These are phyloP conservation scores for Athelia sp. DNA, from an alignment of 1,284 basidiomycete species.

Conservation along the genomic window DNA sequence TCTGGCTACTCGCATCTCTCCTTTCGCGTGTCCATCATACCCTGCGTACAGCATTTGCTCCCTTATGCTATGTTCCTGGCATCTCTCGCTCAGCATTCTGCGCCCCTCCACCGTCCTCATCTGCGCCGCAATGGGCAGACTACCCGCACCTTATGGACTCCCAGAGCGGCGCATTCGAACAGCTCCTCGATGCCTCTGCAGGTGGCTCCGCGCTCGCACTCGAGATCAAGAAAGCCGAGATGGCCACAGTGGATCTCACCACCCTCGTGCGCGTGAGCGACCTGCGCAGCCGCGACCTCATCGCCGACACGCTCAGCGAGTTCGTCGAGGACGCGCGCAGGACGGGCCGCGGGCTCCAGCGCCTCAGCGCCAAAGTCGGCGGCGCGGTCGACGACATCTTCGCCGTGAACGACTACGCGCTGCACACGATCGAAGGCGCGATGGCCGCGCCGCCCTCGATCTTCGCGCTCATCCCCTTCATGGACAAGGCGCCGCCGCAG, in stretches of 20 bases:
- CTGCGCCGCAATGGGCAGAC: conserved; percentile 39
- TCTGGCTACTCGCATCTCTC: conserved; percentile 44
- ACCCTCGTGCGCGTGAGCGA: conserved; percentile 57
- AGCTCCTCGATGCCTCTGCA: conserved; percentile 51
- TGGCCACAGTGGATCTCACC: conserved; percentile 63
- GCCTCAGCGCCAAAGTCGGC: conserved; percentile 53
- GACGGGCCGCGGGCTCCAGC: conserved; percentile 52
- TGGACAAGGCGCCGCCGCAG: conserved; percentile 23
- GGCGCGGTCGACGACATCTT: conserved; percentile 72
- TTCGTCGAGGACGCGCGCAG: conserved; percentile 58
- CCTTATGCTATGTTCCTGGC: conserved; percentile 57
- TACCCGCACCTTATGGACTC: conserved; percentile 55
- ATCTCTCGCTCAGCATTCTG: conserved; percentile 47
- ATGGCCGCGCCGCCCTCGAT: conserved; percentile 30
- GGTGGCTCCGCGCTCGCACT: conserved; percentile 54
- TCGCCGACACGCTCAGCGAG: conserved; percentile 43
- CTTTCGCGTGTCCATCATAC: conserved; percentile 32
- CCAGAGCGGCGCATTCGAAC: conserved; percentile 56
- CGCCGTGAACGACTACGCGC: conserved; percentile 65
- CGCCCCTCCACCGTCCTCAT: conserved; percentile 9
- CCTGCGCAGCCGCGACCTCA: conserved; percentile 51
- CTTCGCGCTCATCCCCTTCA: conserved; percentile 39
- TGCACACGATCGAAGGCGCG: conserved; percentile 52
- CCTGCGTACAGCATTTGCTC: conserved; percentile 42
- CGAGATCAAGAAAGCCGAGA: conserved; percentile 69